Evolutionary conservation across 768 basidiomycete species (phyloP).

Genomic region (Termitomyces sp.): DNA sequence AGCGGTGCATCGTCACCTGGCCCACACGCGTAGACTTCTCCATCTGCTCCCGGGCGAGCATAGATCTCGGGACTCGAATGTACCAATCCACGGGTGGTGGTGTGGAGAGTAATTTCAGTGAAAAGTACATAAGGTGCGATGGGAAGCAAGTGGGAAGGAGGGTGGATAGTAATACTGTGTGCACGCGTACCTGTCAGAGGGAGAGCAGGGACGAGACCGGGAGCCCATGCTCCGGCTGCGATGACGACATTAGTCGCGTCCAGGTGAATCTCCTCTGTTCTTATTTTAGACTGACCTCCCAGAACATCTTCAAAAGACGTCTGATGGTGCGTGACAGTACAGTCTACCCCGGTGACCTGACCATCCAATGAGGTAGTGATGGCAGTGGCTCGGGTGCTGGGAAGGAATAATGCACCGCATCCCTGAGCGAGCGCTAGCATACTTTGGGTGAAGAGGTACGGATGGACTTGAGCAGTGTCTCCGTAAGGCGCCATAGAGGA

Average conservation of each 20-base stretch:
- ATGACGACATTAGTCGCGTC: constrained; percentile 67
- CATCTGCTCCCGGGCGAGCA: constrained; percentile 60
- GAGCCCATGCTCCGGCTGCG: constrained; percentile 86
- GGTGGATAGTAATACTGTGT: constrained; percentile 65
- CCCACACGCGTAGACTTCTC: constrained; percentile 75
- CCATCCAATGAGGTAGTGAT: constrained; percentile 31
- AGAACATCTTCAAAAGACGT: neutral
- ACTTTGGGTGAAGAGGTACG: constrained; percentile 64
- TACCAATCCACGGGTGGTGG: constrained; percentile 6
- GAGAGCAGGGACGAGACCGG: constrained; percentile 47
- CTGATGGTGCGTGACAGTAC: constrained; percentile 17
- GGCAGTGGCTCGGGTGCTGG: constrained; percentile 35
- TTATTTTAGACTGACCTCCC: constrained; percentile 13
- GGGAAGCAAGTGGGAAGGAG: constrained; percentile 29
- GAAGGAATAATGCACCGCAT: constrained; percentile 42
- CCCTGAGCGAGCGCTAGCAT: constrained; percentile 63
- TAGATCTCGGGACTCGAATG: constrained; percentile 62
- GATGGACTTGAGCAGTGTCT: constrained; percentile 77
- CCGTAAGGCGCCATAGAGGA: constrained; percentile 47
- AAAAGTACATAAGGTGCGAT: constrained; percentile 80
- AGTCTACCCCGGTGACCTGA: constrained; percentile 45
- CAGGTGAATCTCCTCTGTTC: constrained; percentile 24
- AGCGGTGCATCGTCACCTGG: constrained; percentile 69
- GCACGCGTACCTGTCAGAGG: constrained; percentile 63
- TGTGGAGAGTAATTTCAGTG: constrained; percentile 53